phyloP scores from a whole-genome alignment of 495 filamentous ascomycete genomes.

The Talaromyces wortmannii region DNA sequence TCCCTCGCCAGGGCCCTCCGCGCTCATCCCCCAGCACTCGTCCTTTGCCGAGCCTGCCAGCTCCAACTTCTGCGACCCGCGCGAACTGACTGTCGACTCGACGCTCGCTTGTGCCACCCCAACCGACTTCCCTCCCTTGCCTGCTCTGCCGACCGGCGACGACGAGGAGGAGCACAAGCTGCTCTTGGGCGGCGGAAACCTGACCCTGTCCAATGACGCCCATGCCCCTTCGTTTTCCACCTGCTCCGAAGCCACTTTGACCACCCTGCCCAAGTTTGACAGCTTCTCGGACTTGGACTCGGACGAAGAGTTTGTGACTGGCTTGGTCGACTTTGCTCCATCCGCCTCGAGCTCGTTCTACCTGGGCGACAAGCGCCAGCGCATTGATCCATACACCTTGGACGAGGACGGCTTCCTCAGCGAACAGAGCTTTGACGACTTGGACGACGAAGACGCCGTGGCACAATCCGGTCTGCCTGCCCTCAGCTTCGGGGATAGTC shows the following conservation, averaged over 20 bases:
- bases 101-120: constrained; percentile 39
- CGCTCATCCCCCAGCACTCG: constrained; percentile 54
- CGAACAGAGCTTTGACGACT: constrained; percentile 71
- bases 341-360: constrained; percentile 51
- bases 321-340: constrained; percentile 64
- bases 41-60: constrained; percentile 24
- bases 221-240: constrained; percentile 39
- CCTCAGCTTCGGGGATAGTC: constrained; percentile 28
- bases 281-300: constrained; percentile 88
- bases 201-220: constrained; percentile 47
- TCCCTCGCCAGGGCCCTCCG: constrained; percentile 59
- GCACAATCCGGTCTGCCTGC: constrained; percentile 40
- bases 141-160: constrained; percentile 62
- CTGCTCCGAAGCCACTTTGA: constrained; percentile 42
- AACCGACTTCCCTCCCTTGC: constrained; percentile 61
- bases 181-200: constrained; percentile 58
- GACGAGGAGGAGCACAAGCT: constrained; percentile 75
- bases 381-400: constrained; percentile 56
- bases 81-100: constrained; percentile 76
- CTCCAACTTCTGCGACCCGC: constrained; percentile 83
- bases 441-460: constrained; percentile 57
- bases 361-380: constrained; percentile 72
- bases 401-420: constrained; percentile 71
- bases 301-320: constrained; percentile 80
- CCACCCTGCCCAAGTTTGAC: constrained; percentile 70